A percentile compares a stretch with the other conserved stretches of the same genome.
Conservation (phyloP, 352 stramenopile species). For the Hyaloperonospora brassicae region DNA sequence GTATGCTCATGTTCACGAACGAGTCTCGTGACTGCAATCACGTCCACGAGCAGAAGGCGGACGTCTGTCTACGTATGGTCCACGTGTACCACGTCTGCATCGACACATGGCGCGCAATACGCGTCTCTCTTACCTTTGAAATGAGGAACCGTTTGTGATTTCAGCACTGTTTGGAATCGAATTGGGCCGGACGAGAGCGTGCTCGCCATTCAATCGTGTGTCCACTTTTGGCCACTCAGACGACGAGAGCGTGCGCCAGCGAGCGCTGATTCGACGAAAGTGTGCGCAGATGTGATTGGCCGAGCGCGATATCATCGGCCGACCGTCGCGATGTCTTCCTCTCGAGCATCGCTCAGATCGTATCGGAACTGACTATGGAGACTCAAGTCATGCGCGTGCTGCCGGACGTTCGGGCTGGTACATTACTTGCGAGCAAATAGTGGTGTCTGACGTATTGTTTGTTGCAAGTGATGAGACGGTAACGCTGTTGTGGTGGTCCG, state of each 20-base stretch:
- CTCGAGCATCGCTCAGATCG: background rate
- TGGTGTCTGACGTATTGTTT: background rate
- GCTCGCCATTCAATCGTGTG: constrained; percentile 58
- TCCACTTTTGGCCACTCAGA: constrained; percentile 26
- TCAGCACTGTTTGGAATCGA: constrained; percentile 55
- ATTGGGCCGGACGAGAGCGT: constrained; percentile 15
- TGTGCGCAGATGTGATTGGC: constrained; percentile 19
- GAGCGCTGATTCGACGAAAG: constrained; percentile 12
- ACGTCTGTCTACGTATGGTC: too few relatives aligned
- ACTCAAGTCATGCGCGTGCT: constrained; percentile 28
- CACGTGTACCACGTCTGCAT: too few relatives aligned
- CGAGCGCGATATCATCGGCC: constrained; percentile 11
- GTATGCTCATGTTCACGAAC: background rate
- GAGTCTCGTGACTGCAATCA: background rate
- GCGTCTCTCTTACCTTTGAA: constrained; percentile 55
- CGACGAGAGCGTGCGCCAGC: background rate
- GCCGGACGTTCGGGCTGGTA: constrained; percentile 16
- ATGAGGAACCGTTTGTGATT: constrained; percentile 86
- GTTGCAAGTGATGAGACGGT: too few relatives aligned
- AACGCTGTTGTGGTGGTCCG: background rate
- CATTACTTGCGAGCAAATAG: too few relatives aligned
- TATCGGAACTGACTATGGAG: constrained; percentile 21
- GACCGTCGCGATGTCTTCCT: too few relatives aligned
- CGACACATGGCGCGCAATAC: too few relatives aligned
- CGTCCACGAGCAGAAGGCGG: too few relatives aligned